Evolutionary conservation across 169 alveolate genomes (phyloP).

Genomic region (Plasmodium knowlesi): DNA sequence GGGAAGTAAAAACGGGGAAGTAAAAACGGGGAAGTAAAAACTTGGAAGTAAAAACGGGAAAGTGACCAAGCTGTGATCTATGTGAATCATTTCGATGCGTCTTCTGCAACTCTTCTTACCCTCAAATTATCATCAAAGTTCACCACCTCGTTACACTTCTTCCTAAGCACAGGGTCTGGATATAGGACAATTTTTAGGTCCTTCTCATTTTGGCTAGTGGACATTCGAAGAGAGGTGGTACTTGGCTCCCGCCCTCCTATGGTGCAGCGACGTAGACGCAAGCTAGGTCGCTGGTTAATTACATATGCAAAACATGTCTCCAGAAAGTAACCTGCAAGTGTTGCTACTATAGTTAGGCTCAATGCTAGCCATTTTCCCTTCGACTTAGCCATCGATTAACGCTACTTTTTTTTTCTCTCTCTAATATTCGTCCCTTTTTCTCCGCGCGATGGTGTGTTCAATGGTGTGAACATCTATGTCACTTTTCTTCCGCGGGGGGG

Average conservation of each 20-base stretch:
- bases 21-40: neutral
- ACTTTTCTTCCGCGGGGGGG: neutral
- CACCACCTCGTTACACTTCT: conserved; percentile 27
- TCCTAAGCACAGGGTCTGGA: conserved; percentile 44
- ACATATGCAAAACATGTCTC: conserved; percentile 6
- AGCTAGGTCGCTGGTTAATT: neutral
- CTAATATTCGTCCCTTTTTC: neutral
- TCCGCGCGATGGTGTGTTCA: neutral
- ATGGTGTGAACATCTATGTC: neutral
- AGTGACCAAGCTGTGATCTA: neutral
- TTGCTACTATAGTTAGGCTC: neutral
- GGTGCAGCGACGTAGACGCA: neutral
- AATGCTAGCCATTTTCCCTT: neutral
- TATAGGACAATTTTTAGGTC: conserved; percentile 21
- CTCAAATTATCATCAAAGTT: conserved; percentile 40
- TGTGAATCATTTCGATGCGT: neutral
- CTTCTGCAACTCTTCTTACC: neutral
- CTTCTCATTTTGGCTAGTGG: conserved; percentile 6
- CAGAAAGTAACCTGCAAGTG: neutral
- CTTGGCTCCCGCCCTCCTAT: neutral
- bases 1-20: no score
- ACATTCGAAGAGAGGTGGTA: neutral
- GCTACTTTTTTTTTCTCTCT: neutral
- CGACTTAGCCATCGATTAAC: neutral
- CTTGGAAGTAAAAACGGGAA: no score